Evolutionary conservation across 169 alveolate genomes (phyloP), one percentile per base, ranked within the genome.

Genomic region (Cryptosporidium xiaoi): DNA sequence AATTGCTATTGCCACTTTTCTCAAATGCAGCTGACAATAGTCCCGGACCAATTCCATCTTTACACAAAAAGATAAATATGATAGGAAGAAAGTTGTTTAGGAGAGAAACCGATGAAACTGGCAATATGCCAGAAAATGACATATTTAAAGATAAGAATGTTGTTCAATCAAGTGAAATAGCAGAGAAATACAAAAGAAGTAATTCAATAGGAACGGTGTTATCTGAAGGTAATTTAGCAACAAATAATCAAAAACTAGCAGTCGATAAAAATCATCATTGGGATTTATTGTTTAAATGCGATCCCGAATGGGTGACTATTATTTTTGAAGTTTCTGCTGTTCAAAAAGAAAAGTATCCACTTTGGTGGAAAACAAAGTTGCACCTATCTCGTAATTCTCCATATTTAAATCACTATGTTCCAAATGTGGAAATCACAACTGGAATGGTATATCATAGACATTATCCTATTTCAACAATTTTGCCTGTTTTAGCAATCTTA

Each of bases 241-340:
- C 64, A 20, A 60, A 8, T 20, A 62, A 40, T 15, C 24, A 24
- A 12, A 50, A 69, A 33, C 40, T 77, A 13, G 64, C 56, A 34
- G 51, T 62, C 20, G 71, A 77, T 62, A 77, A 33, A 40, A 77
- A 77, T 27, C 87, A 77, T 48, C 87, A 77, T 27, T 77, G 87
- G 87, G 87, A 77, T 20, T 60, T 77, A 60, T 64, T 77, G 31
- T 44, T 77, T 40, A 77, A 77, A 77, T 77, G 87, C 51, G 87
- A 77, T 24, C 87, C 87, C 0, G 87, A 77, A 34, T 77, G 87
- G 87, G 87, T 77, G 13, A 36, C 87, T 16, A 71, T 77, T 34
- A 64, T 60, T 40, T 77, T 77, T 60, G 87, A 77, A 33, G 87
- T 77, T 29, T 77, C 87, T 34, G 87, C 87, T 8, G 87, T 77